Percentiles rank a stretch among this genome's conserved stretches.
phyloP scores from a whole-genome alignment of 495 filamentous ascomycete species.

The Penicillium alfredii region DNA sequence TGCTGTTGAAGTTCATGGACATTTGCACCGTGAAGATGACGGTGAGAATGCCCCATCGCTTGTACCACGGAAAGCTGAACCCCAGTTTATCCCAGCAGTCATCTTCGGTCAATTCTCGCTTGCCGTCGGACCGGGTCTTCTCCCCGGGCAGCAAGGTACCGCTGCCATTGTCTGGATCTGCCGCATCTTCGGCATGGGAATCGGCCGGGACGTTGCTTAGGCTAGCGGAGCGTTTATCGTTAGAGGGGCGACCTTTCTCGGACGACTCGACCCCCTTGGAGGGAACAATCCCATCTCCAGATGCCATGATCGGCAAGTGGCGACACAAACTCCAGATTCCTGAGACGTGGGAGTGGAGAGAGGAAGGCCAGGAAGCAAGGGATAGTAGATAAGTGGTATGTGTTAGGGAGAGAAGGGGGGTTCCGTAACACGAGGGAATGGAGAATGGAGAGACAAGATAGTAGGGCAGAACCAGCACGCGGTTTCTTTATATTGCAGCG shows the following conservation, averaged over 20 bases:
- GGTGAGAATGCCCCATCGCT: slow-evolving; percentile 69
- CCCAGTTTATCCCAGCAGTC: slow-evolving; percentile 59
- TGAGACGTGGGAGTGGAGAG: too few relatives aligned
- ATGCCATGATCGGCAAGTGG: neutral
- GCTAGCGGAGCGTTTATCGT: too few relatives aligned
- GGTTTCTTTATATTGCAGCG: too few relatives aligned
- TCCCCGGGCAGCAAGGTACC: slow-evolving; percentile 14
- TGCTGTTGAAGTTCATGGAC: slow-evolving; percentile 83
- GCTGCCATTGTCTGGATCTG: slow-evolving; percentile 15
- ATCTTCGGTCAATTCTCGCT: slow-evolving; percentile 55
- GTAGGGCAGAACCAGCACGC: too few relatives aligned
- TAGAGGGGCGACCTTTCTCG: too few relatives aligned
- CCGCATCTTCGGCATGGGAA: slow-evolving; percentile 18
- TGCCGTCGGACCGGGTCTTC: slow-evolving; percentile 28
- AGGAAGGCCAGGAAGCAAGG: too few relatives aligned
- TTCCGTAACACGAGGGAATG: too few relatives aligned
- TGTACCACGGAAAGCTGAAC: slow-evolving; percentile 56
- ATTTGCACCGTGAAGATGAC: slow-evolving; percentile 72
- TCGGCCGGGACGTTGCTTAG: slow-evolving; percentile 5
- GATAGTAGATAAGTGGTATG: too few relatives aligned
- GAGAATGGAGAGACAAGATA: too few relatives aligned
- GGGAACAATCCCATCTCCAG: neutral
- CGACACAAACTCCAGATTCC: too few relatives aligned
- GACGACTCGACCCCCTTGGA: too few relatives aligned
- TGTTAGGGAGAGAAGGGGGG: too few relatives aligned